Evolutionary conservation across 495 filamentous ascomycete species (phyloP), one percentile per base, ranked within the genome.

Genomic region (Penicillium ochrochloron): DNA sequence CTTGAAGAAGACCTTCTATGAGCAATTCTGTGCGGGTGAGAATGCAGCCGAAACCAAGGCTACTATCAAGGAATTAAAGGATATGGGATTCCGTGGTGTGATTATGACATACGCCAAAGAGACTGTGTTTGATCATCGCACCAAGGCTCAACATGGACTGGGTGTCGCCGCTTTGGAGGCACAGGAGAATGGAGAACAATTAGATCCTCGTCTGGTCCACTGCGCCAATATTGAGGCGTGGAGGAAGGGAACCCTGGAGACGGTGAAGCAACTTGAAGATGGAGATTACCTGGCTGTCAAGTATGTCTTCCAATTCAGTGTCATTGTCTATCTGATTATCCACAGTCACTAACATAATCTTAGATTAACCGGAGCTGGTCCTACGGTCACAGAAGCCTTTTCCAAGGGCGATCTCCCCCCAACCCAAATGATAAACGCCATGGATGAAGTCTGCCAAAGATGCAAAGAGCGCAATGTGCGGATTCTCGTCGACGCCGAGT

Each of bases 281-380:
- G 89, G 88, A 12, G 92, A 96, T 66, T 96, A 91, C 69, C 84
- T 96, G 14, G 92, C 90, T 3, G 75, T 96, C 46, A 97, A 97
- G 82, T 88, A 77, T 65, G 82, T 63, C 15, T 51, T 48, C 19
- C 11, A 48, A 10, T 1, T 48, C 19, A 19, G 10, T 12, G 25
- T 55, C 48, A 0, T 35, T 53, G 7, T 15, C 50, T n/a, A 31
- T 7, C 14, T 27, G 8, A 8, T 25, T 23, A 12, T 46, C 3
- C 21, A 39, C 39, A 39, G 44, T 25, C 27, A 46, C 48, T 61
- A 21, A 62, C 66, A 57, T 9, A 44, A 19, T 12, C 25, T 50
- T 27, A 79, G 76, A 60, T 34, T 79, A 41, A 78, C 75, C 34
- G 75, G 70, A 9, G 72, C 73, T 44, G 75, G 72, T 27, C 60